Evolutionary conservation across 208 protist genomes (phyloP).

Genomic region (Crithidia brevicula): DNA sequence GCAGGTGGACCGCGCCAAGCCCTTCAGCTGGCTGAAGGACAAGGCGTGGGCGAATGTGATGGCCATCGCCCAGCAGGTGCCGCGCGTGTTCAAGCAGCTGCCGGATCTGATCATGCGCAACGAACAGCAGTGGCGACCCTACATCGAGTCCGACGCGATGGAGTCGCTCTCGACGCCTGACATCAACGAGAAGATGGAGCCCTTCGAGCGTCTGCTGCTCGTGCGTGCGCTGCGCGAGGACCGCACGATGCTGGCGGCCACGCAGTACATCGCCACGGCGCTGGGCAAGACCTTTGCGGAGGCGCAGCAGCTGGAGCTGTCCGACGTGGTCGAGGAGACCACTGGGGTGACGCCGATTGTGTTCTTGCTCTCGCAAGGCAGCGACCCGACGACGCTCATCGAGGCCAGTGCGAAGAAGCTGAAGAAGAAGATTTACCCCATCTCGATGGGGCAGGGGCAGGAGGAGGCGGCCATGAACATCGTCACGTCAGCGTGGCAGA

Average conservation of each 20-base stretch:
- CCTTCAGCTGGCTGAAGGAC: conserved; percentile 96
- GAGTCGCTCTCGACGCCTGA: conserved; percentile 92
- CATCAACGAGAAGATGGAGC: conserved; percentile 92
- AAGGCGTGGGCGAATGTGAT: conserved; percentile 96
- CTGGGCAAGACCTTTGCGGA: conserved; percentile 95
- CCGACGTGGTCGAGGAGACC: conserved; percentile 89
- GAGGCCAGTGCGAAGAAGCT: conserved; percentile 95
- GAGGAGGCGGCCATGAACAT: conserved; percentile 95
- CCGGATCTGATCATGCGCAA: conserved; percentile 94
- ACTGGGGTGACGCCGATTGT: conserved; percentile 93
- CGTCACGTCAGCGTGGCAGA: conserved; percentile 81
- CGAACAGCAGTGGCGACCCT: conserved; percentile 94
- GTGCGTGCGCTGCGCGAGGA: conserved; percentile 96
- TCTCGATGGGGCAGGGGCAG: conserved; percentile 99
- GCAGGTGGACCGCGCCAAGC: conserved; percentile 92
- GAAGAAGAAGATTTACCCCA: conserved; percentile 94
- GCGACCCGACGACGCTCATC: conserved; percentile 96
- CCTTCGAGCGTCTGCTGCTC: conserved; percentile 95
- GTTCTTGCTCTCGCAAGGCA: conserved; percentile 96
- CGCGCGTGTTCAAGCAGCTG: conserved; percentile 94
- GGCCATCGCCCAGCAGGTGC: conserved; percentile 83
- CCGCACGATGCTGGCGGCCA: conserved; percentile 94
- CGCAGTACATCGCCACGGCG: conserved; percentile 90
- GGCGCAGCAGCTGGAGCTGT: conserved; percentile 90
- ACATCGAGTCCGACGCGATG: conserved; percentile 95